Percentiles rank a stretch among this genome's conserved stretches.
These are phyloP conservation scores for Lactarius vividus DNA, from an alignment of 768 basidiomycete species.

Conservation along the genomic window DNA sequence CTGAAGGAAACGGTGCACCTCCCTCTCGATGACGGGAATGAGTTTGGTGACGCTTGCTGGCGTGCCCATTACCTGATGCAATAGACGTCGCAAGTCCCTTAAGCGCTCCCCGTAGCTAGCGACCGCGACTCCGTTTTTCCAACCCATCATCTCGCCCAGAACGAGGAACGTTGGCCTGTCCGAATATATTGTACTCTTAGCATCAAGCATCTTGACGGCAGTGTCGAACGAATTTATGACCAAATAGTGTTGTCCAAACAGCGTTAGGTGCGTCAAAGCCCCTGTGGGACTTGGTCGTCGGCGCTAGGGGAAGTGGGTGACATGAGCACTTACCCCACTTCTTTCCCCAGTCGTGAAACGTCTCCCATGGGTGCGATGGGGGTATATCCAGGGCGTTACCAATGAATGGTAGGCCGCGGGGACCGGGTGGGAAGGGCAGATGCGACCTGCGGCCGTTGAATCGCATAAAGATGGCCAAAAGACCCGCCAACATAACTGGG, in stretches of 20 bases:
- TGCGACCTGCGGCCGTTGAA: background rate
- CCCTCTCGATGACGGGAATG: slow-evolving; percentile 18
- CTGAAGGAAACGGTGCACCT: slow-evolving; percentile 20
- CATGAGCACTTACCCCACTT: background rate
- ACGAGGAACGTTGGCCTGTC: slow-evolving; percentile 48
- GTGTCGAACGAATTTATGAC: slow-evolving; percentile 46
- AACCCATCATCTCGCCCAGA: slow-evolving; percentile 51
- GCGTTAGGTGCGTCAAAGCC: slow-evolving; percentile 19
- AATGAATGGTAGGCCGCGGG: background rate
- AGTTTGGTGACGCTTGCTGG: background rate
- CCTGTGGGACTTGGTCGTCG: background rate
- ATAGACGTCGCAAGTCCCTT: slow-evolving; percentile 44
- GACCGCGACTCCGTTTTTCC: slow-evolving; percentile 40
- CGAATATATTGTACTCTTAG: slow-evolving; percentile 47
- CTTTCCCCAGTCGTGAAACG: background rate
- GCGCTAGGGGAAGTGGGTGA: background rate
- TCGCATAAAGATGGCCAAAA: background rate
- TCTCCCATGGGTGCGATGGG: background rate
- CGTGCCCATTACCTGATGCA: slow-evolving; percentile 43
- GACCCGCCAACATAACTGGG: background rate
- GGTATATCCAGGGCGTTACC: background rate
- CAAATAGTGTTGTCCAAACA: slow-evolving; percentile 44
- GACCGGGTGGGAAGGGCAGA: background rate
- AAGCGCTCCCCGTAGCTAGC: slow-evolving; percentile 44
- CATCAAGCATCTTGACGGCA: slow-evolving; percentile 46